Conservation (phyloP, 495 filamentous ascomycete species). For the Umbilicaria muhlenbergii region DNA sequence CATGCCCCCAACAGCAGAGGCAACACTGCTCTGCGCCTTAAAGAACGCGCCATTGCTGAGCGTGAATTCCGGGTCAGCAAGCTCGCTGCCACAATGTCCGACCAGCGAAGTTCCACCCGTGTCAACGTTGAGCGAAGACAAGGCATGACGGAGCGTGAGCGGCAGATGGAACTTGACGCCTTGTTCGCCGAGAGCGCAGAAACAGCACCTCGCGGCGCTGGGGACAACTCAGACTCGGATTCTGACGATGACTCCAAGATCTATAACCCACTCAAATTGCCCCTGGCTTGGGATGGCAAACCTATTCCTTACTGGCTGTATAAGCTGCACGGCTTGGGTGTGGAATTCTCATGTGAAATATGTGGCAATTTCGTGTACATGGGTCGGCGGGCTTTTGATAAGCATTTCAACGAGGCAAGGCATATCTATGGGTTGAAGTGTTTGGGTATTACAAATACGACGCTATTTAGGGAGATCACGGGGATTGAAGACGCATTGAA, state of each 20-base stretch:
- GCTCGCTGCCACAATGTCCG: constrained; percentile 58
- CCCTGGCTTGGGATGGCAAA: constrained; percentile 94
- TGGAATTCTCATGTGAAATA: constrained; percentile 90
- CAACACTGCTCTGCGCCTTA: constrained; percentile 41
- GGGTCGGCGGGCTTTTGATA: constrained; percentile 89
- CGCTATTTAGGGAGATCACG: constrained; percentile 86
- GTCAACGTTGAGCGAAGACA: constrained; percentile 89
- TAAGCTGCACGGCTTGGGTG: constrained; percentile 86
- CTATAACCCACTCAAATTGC: constrained; percentile 93
- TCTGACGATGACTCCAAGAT: constrained; percentile 60
- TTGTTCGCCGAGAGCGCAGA: constrained; percentile 48
- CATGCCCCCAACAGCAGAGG: constrained; percentile 15
- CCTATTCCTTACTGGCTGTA: constrained; percentile 99
- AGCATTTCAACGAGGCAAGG: constrained; percentile 88
- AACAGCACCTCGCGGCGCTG: constrained; percentile 16
- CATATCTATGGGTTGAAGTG: constrained; percentile 91
- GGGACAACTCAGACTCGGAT: constrained; percentile 47
- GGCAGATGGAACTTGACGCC: constrained; percentile 82
- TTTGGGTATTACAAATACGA: constrained; percentile 82
- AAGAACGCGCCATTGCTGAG: constrained; percentile 82
- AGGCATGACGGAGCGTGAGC: constrained; percentile 90
- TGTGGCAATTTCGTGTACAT: constrained; percentile 98
- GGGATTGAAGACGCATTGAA: constrained; percentile 73
- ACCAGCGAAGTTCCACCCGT: constrained; percentile 67
- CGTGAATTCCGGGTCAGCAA: constrained; percentile 71